Evolutionary conservation across 2,329 filamentous ascomycete genomes (phyloP).

Genomic region (Trichoderma endophyticum): DNA sequence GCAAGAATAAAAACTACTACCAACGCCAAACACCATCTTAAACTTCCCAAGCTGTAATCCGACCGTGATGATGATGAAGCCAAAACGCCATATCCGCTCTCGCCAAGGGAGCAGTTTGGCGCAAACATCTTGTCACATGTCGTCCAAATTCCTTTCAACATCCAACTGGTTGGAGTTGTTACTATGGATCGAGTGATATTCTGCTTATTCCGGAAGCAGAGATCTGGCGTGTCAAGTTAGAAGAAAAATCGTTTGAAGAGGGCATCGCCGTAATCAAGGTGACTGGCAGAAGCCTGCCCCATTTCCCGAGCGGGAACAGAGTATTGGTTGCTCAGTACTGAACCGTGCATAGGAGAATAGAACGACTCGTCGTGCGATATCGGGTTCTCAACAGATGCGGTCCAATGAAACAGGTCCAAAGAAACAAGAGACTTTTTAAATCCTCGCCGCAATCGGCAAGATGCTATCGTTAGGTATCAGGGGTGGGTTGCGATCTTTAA

Average conservation of each 20-base stretch:
- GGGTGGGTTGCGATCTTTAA: neutral
- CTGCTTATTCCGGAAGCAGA: constrained; percentile 8
- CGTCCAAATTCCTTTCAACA: constrained; percentile 4
- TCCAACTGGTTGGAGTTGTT: neutral
- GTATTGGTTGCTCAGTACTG: neutral
- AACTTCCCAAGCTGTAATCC: neutral
- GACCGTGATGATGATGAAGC: neutral
- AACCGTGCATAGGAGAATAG: neutral
- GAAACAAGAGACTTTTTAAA: neutral
- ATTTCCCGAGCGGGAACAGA: neutral
- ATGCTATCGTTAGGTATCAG: constrained; percentile 5
- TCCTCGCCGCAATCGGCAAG: neutral
- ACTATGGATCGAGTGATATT: constrained; percentile 1
- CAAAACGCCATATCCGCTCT: neutral
- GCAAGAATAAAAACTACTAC: neutral
- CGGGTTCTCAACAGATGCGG: neutral
- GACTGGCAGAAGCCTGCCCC: neutral
- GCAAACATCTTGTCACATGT: neutral
- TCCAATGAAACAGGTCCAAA: neutral
- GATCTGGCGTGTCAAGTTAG: constrained; percentile 16
- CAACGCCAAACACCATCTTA: constrained; percentile 4
- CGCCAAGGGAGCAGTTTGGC: neutral
- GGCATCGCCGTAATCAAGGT: neutral
- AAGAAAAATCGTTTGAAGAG: constrained; percentile 3
- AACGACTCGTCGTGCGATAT: neutral